These are phyloP conservation scores for Fraxinus quadrangulata DNA, from an alignment of 257 asterid genomes.

Conservation along the genomic window DNA sequence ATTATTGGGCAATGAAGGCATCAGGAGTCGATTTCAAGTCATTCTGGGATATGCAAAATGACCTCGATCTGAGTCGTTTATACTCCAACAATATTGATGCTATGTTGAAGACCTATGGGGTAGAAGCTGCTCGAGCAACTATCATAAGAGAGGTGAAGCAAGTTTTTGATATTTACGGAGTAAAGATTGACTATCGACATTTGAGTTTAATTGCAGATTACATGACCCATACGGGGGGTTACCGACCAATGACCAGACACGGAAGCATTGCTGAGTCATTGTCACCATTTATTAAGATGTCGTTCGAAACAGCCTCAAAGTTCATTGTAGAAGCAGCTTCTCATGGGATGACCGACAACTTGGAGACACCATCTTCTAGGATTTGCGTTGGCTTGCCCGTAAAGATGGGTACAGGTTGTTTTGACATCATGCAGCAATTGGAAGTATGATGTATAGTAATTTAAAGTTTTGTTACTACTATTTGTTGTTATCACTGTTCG, in stretches of 20 bases:
- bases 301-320: constrained; percentile 88
- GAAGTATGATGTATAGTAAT: constrained; percentile 27
- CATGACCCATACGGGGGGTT: constrained; percentile 92
- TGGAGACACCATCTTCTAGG: constrained; percentile 82
- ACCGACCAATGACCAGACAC: constrained; percentile 81
- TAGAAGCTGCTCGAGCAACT: constrained; percentile 90
- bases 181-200: constrained; percentile 82
- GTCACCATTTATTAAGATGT: constrained; percentile 83
- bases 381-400: constrained; percentile 91
- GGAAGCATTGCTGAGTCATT: constrained; percentile 77
- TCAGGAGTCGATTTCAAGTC: constrained; percentile 74
- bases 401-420: constrained; percentile 84
- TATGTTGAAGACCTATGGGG: constrained; percentile 74
- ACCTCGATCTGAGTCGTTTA: constrained; percentile 64
- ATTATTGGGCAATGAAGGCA: constrained; percentile 86
- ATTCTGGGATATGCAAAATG: constrained; percentile 73
- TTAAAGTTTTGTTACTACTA: background rate
- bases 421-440: constrained; percentile 80
- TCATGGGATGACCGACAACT: constrained; percentile 55
- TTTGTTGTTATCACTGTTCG: background rate
- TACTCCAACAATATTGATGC: constrained; percentile 74
- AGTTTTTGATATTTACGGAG: constrained; percentile 88
- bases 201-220: constrained; percentile 78
- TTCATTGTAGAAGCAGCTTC: constrained; percentile 87
- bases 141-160: constrained; percentile 75